Evolutionary conservation across 2,329 filamentous ascomycete species (phyloP), one percentile per base, ranked within the genome.

Genomic region (Diaporthe citriasiana): DNA sequence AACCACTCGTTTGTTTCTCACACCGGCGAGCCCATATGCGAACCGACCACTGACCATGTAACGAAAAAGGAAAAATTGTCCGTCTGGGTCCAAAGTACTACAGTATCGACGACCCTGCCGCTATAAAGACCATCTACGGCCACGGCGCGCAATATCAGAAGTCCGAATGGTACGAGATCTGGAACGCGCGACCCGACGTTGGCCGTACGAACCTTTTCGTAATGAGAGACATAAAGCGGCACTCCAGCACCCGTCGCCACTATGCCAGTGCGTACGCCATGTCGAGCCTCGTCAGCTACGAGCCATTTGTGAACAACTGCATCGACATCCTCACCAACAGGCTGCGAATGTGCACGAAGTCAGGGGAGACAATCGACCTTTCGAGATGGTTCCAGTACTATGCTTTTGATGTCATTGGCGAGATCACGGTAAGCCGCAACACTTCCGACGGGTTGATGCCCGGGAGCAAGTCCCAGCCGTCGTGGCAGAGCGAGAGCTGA

Each of bases 401-500:
- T 71, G 86, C 85, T 0, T 87, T 87, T 56, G 86, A 89, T 69
- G 86, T 89, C 0, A 88, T 90, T 40, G 86, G 87, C 0, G 82
- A 86, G 51, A 87, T 89, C n/a, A 88, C 86, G 0, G 72, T 73
- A 6, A 60, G 55, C 22, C 40, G 1, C 19, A 68, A 35, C 7
- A 3, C 2, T 40, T 25, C 8, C 8, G 9, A 38, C 8, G 19
- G 10, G 2, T 9, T 45, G 12, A 22, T 4, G 2, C 7, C 38
- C 30, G 8, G 3, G 17, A 65, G 12, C 4, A 15, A 8, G 6
- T 5, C 27, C 25, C 40, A 19, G 22, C 60, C 12, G 19, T n/a
- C 12, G 25, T 6, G 6, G 17, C 13, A n/a, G 19, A 35, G 22
- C 4, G 15, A 1, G 33, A 40, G 63, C 53, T 70, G 89, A 89